Evolutionary conservation across 192 early-diverging fungal species (phyloP).

Genomic region (Phycomyces nitens): DNA sequence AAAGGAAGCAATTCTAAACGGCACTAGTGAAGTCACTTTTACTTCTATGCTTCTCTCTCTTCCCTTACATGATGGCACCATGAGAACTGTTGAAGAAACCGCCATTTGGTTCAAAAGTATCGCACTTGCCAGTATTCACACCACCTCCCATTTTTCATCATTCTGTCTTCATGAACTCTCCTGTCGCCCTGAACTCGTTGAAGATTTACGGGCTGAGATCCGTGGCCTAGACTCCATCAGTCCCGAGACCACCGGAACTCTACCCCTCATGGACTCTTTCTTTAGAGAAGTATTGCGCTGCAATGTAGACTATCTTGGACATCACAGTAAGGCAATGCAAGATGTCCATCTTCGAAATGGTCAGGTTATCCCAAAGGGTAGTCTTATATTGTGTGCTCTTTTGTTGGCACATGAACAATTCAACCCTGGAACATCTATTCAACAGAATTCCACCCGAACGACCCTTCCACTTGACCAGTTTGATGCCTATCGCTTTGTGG

Average conservation of each 20-base stretch:
- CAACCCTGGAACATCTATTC: not conserved
- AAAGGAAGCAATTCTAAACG: not conserved
- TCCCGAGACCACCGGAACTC: not conserved
- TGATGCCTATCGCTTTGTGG: constrained; percentile 20
- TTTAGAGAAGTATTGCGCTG: constrained; percentile 15
- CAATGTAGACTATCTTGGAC: constrained; percentile 15
- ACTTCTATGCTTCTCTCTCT: constrained; percentile 14
- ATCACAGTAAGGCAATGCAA: constrained; percentile 14
- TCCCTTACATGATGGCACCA: constrained; percentile 10
- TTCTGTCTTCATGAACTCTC: constrained; percentile 18
- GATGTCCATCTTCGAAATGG: constrained; percentile 10
- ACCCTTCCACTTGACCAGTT: constrained; percentile 10
- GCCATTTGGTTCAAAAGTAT: constrained; percentile 22
- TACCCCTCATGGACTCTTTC: constrained; percentile 26
- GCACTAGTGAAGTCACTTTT: not conserved
- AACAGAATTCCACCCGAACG: not conserved
- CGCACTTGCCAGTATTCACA: constrained; percentile 27
- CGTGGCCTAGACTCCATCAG: not conserved
- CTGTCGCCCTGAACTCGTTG: constrained; percentile 19
- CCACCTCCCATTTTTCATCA: constrained; percentile 15
- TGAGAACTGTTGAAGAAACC: constrained; percentile 10
- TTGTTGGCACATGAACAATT: too few species aligned
- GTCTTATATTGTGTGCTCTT: constrained; percentile 5
- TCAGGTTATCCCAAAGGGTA: constrained; percentile 13
- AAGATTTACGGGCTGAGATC: constrained; percentile 8